phyloP scores from a whole-genome alignment of 2,329 filamentous ascomycete genomes.

The Cladosporium sp. region DNA sequence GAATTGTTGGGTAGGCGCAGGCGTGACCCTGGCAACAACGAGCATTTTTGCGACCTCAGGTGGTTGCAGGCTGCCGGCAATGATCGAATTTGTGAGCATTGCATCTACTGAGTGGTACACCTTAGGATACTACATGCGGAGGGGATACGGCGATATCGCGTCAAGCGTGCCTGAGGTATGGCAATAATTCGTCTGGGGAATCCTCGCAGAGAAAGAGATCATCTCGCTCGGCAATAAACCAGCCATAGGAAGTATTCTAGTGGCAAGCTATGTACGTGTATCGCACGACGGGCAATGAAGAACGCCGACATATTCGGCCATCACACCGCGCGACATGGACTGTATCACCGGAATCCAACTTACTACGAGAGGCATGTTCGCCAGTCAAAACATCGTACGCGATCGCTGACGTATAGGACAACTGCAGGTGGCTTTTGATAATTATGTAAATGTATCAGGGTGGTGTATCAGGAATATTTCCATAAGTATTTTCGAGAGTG shows the following conservation, averaged over 20 bases:
- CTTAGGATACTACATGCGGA: constrained; percentile 10
- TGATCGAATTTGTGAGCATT: constrained; percentile 12
- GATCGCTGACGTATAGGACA: constrained; percentile 8
- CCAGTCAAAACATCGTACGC: constrained; percentile 6
- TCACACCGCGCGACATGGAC: constrained; percentile 8
- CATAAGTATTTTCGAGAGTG: no score
- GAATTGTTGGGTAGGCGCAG: constrained; percentile 3
- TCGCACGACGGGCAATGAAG: constrained; percentile 12
- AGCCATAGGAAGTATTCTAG: constrained; percentile 5
- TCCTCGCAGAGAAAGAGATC: constrained; percentile 1
- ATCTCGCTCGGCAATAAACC: constrained; percentile 6
- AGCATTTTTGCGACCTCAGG: no score
- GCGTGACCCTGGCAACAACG: no score
- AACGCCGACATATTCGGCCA: constrained; percentile 7
- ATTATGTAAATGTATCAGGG: not conserved
- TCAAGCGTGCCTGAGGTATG: constrained; percentile 17
- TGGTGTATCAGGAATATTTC: no score
- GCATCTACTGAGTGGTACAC: constrained; percentile 10
- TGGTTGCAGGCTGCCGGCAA: constrained; percentile 11
- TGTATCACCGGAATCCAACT: not conserved
- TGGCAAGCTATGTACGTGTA: constrained; percentile 12
- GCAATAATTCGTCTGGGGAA: constrained; percentile 15
- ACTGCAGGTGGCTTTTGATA: constrained; percentile 7
- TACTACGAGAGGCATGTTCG: constrained; percentile 11
- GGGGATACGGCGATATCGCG: constrained; percentile 16